Evolutionary conservation across 1,284 basidiomycete genomes (phyloP), one percentile per base, ranked within the genome.

Genomic region (Xerocomus amazonicus): DNA sequence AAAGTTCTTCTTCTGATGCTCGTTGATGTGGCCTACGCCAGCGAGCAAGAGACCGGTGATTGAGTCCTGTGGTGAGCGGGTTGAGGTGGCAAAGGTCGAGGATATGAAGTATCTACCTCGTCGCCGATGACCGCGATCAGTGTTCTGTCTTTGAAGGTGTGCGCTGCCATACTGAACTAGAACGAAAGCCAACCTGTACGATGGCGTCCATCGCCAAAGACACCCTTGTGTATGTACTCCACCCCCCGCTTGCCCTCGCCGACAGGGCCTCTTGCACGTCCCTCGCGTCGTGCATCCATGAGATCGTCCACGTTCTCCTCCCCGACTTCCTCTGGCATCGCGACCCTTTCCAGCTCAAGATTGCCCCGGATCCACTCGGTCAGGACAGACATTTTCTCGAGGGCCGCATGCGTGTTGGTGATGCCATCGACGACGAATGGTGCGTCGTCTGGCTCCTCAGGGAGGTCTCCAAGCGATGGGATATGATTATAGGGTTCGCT

Each of bases 351-450:
- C 88, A 93, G 68, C 73, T 94, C 54, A 92, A 90, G 60, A 75
- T 88, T 3, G 75, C 74, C 6, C 58, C 69, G 40, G 70, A 81
- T 55, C 64, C 71, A 16, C 52, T 43, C n/a, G 56, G 55, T 23
- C 59, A 62, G 13, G 64, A 75, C 36, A 69, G 60, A 14, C 83
- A 77, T 72, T 66, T 82, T 23, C 70, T 94, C 0, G 81, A 88
- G 59, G 90, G 92, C 7, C 73, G 74, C 33, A 90, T 93, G 83
- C 76, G 93, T 41, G 87, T 96, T 17, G 93, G 93, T 4, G 96
- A 97, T 67, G 90, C 87, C 46, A 80, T 98, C 16, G 94, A 98
- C 63, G 95, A 98, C 63, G 96, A 98, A 70, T 98, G 95, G 95
- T 87, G 87, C 62, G 78, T 82, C 14, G 91, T 96, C 13, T 98